Conservation (phyloP, 176 grass and related monocot species). For the Tuctoria greenei region DNA sequence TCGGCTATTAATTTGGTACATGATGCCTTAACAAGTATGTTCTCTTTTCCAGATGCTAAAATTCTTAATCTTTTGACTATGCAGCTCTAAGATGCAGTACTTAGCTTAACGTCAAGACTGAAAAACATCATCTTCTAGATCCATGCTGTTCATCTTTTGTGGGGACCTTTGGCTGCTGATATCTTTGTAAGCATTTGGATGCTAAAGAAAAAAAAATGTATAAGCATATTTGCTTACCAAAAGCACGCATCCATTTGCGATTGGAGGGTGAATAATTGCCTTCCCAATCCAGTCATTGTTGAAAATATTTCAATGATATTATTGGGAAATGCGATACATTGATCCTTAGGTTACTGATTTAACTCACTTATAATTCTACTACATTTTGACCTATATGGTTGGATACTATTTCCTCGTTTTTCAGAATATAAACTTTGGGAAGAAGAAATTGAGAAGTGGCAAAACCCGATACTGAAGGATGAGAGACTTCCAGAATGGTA, state of each 20-base stretch:
- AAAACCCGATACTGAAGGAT: slow-evolving; percentile 80
- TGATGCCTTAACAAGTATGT: slow-evolving; percentile 95
- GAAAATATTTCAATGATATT: slow-evolving; percentile 1
- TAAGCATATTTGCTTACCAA: not conserved
- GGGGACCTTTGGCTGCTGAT: not conserved
- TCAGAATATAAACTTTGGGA: slow-evolving; percentile 93
- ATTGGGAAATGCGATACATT: not conserved
- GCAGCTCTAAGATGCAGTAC: not conserved
- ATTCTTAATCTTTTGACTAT: slow-evolving; percentile 8
- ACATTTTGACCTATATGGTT: slow-evolving; percentile 17
- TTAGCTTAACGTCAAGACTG: not conserved
- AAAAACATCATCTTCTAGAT: not conserved
- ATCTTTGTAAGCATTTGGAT: not conserved
- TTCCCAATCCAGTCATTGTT: not conserved
- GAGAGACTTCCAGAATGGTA: slow-evolving; percentile 95
- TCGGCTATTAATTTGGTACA: slow-evolving; percentile 86
- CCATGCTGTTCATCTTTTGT: not conserved
- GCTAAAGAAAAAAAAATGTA: not conserved
- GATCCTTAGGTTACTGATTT: not conserved
- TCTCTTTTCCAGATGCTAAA: slow-evolving; percentile 24
- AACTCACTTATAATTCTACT: not conserved
- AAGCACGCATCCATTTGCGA: not conserved
- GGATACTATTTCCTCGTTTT: slow-evolving; percentile 23
- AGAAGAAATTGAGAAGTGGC: slow-evolving; percentile 99
- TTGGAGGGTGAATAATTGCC: not conserved